Evolutionary conservation across 2,329 filamentous ascomycete species (phyloP).

Genomic region (Fusarium falciforme): DNA sequence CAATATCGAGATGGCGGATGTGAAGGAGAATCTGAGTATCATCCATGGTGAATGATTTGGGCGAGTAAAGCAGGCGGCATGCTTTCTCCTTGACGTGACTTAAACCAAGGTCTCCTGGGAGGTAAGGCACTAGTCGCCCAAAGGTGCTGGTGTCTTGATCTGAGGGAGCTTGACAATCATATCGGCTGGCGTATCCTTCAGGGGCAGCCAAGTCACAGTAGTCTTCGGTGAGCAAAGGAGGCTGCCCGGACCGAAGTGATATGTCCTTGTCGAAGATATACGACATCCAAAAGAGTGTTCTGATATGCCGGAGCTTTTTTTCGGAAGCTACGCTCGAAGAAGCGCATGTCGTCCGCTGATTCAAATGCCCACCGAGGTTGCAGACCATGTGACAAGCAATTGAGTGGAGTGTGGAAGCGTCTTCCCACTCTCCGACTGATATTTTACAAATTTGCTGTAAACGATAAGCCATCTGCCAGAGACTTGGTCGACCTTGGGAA

Average conservation of each 20-base stretch:
- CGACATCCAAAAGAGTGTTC: slow-evolving; percentile 43
- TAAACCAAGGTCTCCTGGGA: slow-evolving; percentile 13
- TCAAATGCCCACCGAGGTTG: slow-evolving; percentile 12
- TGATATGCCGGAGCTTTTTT: slow-evolving; percentile 45
- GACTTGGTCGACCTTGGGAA: background rate
- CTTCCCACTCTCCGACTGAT: slow-evolving; percentile 7
- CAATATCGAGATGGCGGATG: slow-evolving; percentile 43
- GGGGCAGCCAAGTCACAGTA: slow-evolving; percentile 64
- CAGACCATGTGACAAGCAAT: slow-evolving; percentile 17
- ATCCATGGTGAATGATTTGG: slow-evolving; percentile 14
- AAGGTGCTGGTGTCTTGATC: background rate
- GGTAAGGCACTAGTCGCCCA: slow-evolving; percentile 43
- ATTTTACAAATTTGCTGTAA: slow-evolving; percentile 8
- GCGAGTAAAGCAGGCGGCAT: slow-evolving; percentile 36
- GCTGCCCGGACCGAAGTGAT: slow-evolving; percentile 35
- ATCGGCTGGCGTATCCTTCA: slow-evolving; percentile 16
- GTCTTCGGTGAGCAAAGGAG: slow-evolving; percentile 52
- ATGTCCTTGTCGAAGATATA: slow-evolving; percentile 45
- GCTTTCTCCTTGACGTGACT: slow-evolving; percentile 37
- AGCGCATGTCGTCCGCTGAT: background rate
- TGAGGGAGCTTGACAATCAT: background rate
- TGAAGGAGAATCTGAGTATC: slow-evolving; percentile 37
- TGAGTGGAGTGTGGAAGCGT: slow-evolving; percentile 7
- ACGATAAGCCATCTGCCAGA: background rate
- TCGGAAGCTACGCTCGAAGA: background rate